These are phyloP conservation scores for Boletus huronensis DNA, from an alignment of 768 basidiomycete genomes.

Conservation along the genomic window DNA sequence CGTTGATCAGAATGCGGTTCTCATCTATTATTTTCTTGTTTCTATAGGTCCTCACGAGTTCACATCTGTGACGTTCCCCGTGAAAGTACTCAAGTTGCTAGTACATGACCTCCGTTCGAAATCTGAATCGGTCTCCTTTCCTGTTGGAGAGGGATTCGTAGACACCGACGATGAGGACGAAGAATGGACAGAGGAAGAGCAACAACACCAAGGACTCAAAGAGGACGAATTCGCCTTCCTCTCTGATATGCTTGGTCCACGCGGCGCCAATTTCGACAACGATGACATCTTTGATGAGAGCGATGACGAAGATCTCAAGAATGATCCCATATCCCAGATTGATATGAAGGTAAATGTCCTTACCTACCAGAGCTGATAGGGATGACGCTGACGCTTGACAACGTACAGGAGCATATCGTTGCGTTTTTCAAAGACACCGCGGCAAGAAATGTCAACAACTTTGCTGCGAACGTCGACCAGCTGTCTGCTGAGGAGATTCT, in stretches of 20 bases:
- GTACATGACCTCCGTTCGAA: conserved; percentile 79
- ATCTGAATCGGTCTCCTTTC: conserved; percentile 67
- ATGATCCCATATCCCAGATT: conserved; percentile 82
- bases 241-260: conserved; percentile 77
- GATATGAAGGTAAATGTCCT: conserved; percentile 58
- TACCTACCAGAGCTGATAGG: conserved; percentile 15
- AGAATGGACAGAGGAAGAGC: conserved; percentile 93
- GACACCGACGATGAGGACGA: conserved; percentile 86
- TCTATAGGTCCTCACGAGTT: conserved; percentile 79
- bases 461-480: conserved; percentile 60
- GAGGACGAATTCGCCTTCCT: conserved; percentile 80
- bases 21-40: conserved; percentile 20
- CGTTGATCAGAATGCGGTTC: conserved; percentile 4
- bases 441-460: conserved; percentile 56
- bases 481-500: conserved; percentile 68
- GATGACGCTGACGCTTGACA: not conserved
- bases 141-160: conserved; percentile 54
- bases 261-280: conserved; percentile 69
- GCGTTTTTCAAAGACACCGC: conserved; percentile 70
- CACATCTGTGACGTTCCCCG: conserved; percentile 80
- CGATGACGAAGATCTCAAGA: conserved; percentile 85
- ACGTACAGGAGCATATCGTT: conserved; percentile 58
- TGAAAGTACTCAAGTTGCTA: conserved; percentile 89
- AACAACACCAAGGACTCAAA: conserved; percentile 52
- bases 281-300: conserved; percentile 70